Evolutionary conservation across 352 stramenopile species (phyloP), one percentile per base, ranked within the genome.

Genomic region (Globisporangium sylvaticum): DNA sequence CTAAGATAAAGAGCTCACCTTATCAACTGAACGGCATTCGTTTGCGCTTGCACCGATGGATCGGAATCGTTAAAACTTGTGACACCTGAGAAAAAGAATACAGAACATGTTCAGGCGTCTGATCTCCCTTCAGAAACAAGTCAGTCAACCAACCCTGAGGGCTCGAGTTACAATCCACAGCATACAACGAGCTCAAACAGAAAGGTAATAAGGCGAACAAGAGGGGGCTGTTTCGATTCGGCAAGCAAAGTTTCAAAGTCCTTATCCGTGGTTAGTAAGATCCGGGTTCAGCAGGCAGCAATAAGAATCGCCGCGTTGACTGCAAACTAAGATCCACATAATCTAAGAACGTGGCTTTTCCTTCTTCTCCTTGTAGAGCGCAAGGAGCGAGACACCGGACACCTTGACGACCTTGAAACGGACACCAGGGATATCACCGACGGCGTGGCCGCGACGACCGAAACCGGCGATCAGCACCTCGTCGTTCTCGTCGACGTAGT

Each of bases 291-390:
- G 34, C n/a, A 58, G 22, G 22, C 15, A 32, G 8, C n/a, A 59
- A 24, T 34, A 58, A 22, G 29, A 44, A 22, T 34, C 2, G 25
- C 55, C 27, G 18, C 18, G 52, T 44, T 4, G 50, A 31, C 54
- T 53, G 39, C 50, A 54, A 31, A 44, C 50, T 29, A 56, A 14
- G 64, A 59, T 58, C 44, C 60, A 34, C 67, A 78, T 76, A 75
- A 82, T 91, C 93, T 98, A 98, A 73, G 93, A 98, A 93, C 97
- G 94, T 72, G 97, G 97, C 92, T 99, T 99, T 83, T 99, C 98
- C 96, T 99, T 99, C 96, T 99, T 99, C 83, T 99, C 90, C 94
- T 99, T 99, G 95, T 99, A 99, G 71, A 99, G 94, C 74, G 97
- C 97, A 73, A 99, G 96, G 69, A 99, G 94, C 64, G 91, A 98